Conservation (phyloP, 2,329 filamentous ascomycete genomes). For the Colletotrichum simmondsii region DNA sequence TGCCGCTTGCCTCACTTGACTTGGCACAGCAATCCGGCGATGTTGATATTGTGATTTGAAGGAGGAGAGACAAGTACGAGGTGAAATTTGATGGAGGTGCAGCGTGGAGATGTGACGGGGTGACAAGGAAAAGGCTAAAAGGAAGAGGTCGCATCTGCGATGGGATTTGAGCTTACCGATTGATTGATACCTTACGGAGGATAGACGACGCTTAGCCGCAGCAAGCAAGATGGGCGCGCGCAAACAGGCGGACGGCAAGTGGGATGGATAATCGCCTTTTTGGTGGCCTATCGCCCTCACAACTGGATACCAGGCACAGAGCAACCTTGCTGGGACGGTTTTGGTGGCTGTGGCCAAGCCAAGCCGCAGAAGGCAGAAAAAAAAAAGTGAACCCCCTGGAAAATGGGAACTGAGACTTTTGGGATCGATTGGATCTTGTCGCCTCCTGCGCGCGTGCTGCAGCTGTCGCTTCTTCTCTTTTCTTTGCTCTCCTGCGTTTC, state of each 20-base stretch:
- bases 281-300: constrained; percentile 31
- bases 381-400: constrained; percentile 22
- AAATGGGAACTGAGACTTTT: constrained; percentile 24
- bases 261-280: constrained; percentile 22
- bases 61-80: neutral
- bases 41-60: constrained; percentile 22
- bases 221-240: constrained; percentile 17
- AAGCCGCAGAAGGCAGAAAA: constrained; percentile 4
- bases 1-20: constrained; percentile 30
- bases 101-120: neutral
- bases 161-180: constrained; percentile 25
- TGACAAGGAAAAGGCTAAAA: neutral
- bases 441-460: constrained; percentile 8
- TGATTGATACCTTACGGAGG: constrained; percentile 18
- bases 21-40: neutral
- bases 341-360: constrained; percentile 30
- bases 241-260: constrained; percentile 17
- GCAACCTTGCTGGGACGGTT: constrained; percentile 19
- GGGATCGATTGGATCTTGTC: constrained; percentile 21
- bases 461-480: constrained; percentile 1
- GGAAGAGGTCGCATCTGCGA: constrained; percentile 10
- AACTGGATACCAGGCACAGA: constrained; percentile 27
- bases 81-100: neutral
- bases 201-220: constrained; percentile 25
- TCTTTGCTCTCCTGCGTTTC: neutral